Evolutionary conservation across 768 basidiomycete species (phyloP), one percentile per base, ranked within the genome.

Genomic region (Hirschioporus abietinus): DNA sequence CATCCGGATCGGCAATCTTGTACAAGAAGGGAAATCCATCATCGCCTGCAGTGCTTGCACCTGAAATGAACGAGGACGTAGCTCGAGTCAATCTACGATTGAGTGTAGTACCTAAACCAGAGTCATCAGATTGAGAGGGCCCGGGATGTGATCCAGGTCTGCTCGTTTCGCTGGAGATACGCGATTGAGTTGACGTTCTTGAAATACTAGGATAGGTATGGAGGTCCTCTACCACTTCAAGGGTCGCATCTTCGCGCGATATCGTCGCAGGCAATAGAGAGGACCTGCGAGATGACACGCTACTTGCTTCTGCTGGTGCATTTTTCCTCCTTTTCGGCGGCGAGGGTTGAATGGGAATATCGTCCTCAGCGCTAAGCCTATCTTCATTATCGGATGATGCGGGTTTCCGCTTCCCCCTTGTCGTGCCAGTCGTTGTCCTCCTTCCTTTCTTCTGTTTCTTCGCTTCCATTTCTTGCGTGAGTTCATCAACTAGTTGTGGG

Each of bases 331-430:
- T 52, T 15, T 61, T 80, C 0, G 82, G 79, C 27, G 77, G 74
- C 35, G 77, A 76, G 20, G 81, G 79, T 26, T 60, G n/a, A 68
- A 80, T 79, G 24, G 82, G 78, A 60, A 81, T 73, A 12, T 15
- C 42, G 12, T 52, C 42, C 12, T 52, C 42, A 12, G 42, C 42
- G 5, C 63, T 52, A 24, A 57, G 15, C 12, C 61, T 36, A 42
- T 60, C 64, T n/a, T 68, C 61, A 30, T 63, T 58, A 25, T 57
- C 59, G 42, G 5, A 24, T 27, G 34, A 58, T 18, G 30, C 60
- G 36, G 66, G 57, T 58, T 66, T 66, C 35, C 61, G 66, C 60
- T 60, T 70, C 24, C 68, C 68, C 60, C 66, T 67, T 63, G 59
- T 60, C 62, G 58, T 58, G 58, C 27, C 63, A 24, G 24, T 17